Evolutionary conservation across 306 rosid species (phyloP), one percentile per base, ranked within the genome.

Genomic region (Gynostemma pentaphyllum): DNA sequence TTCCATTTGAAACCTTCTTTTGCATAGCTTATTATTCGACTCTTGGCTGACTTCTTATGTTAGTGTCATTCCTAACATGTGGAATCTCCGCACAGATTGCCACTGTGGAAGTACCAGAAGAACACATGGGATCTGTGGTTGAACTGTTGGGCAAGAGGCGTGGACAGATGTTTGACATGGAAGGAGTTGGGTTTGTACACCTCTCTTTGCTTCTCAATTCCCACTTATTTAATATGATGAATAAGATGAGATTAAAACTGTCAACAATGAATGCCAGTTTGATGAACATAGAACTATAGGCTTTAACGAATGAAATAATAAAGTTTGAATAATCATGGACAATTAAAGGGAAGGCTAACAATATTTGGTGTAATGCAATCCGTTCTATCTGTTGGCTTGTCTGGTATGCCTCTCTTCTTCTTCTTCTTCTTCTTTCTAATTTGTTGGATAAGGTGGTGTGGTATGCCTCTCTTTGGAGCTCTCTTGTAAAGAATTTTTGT

Each of bases 111-210:
- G 99, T 92, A 18, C 99, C 99, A 15, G 96, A 92, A 82, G 90
- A 41, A 73, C 90, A 92, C 76, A 81, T 92, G 99, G 99, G 99
- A 42, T 34, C 96, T 34, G 99, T 92, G 16, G 99, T 92, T 71
- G 96, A 88, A 64, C 94, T 92, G 71, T 94, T 92, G 48, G 99
- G 99, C 57, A 84, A 82, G 83, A 92, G 99, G 69, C 81, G 88
- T 70, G 99, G 96, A 51, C 95, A 74, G 69, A 92, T 92, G 99
- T 86, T 88, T 67, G 99, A 92, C 79, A 92, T 92, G 99, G 74
- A 86, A 75, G 95, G 95, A 55, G 86, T 82, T 65, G 99, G 99
- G 99, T 92, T 39, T 44, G 99, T 80, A 72, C 37, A 70, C 36
- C 55, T 69, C 57, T 32, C 53, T 24, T 39, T 66, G 41, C 69